These are phyloP conservation scores for Persicaria maculosa DNA, from an alignment of 148 eudicot species.

Conservation along the genomic window DNA sequence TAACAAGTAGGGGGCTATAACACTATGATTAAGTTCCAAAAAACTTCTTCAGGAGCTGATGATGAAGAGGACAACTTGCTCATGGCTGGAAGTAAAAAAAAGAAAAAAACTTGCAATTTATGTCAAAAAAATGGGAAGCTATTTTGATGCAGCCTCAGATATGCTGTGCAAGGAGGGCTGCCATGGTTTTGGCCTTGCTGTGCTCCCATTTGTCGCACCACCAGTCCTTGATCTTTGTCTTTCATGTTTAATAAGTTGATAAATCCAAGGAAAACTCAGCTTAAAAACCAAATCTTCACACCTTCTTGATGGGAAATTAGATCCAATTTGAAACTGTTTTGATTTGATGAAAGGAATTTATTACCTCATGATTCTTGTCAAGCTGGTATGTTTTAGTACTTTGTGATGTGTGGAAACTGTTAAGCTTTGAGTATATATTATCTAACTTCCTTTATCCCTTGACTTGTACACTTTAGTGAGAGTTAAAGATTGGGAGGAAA, in stretches of 20 bases:
- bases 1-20: too few species aligned
- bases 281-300: neutral
- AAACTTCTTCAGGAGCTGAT: neutral
- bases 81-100: slow-evolving; percentile 1
- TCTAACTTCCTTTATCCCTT: too few species aligned
- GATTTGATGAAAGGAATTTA: neutral
- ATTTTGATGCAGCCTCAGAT: slow-evolving; percentile 43
- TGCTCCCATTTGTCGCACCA: slow-evolving; percentile 30
- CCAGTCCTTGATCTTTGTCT: slow-evolving; percentile 40
- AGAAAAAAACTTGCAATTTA: too few species aligned
- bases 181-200: slow-evolving; percentile 64
- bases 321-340: neutral
- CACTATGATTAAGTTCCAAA: neutral
- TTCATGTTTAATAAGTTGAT: slow-evolving; percentile 53
- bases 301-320: neutral
- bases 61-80: slow-evolving; percentile 8
- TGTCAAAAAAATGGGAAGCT: neutral
- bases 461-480: too few species aligned
- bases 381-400: slow-evolving; percentile 40
- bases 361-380: slow-evolving; percentile 49
- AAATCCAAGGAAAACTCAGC: neutral
- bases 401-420: too few species aligned
- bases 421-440: too few species aligned
- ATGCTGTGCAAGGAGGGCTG: slow-evolving; percentile 81
- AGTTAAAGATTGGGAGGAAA: too few species aligned